phyloP scores from a whole-genome alignment of 2,329 filamentous ascomycete species.

The Colletotrichum cuscutae region DNA sequence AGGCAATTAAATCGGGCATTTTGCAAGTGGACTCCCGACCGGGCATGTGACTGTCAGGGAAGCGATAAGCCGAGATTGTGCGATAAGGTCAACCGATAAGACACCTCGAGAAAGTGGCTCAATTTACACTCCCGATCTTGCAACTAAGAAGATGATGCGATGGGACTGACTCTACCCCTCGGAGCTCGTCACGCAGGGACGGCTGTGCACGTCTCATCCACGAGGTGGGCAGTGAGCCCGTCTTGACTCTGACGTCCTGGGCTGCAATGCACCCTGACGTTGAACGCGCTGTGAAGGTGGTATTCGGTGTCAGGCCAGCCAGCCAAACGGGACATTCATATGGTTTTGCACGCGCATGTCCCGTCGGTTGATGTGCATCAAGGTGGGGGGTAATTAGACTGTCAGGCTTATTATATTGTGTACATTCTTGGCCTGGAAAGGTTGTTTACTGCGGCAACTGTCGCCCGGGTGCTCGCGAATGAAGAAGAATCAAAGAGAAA shows the following conservation, averaged over 20 bases:
- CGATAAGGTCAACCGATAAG: conserved; percentile 17
- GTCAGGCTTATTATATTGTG: neutral
- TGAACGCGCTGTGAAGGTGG: neutral
- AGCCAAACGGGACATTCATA: neutral
- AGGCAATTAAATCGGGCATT: too few species aligned
- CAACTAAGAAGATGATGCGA: neutral
- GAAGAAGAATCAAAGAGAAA: neutral
- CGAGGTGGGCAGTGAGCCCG: neutral
- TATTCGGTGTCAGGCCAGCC: neutral
- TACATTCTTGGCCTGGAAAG: neutral
- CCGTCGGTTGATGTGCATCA: neutral
- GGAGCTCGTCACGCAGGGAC: conserved; percentile 23
- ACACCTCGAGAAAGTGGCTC: neutral
- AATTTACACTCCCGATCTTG: neutral
- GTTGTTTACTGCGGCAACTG: neutral
- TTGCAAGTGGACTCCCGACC: neutral
- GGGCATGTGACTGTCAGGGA: neutral
- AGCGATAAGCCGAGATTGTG: neutral
- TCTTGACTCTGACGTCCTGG: neutral
- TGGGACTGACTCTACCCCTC: conserved; percentile 24
- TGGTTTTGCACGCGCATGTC: neutral
- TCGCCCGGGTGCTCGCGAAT: neutral
- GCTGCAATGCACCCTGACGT: neutral
- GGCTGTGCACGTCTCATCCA: conserved; percentile 32
- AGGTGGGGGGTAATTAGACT: neutral